These are phyloP conservation scores for Phytopythium aichiense DNA, from an alignment of 352 stramenopile genomes.

Conservation along the genomic window DNA sequence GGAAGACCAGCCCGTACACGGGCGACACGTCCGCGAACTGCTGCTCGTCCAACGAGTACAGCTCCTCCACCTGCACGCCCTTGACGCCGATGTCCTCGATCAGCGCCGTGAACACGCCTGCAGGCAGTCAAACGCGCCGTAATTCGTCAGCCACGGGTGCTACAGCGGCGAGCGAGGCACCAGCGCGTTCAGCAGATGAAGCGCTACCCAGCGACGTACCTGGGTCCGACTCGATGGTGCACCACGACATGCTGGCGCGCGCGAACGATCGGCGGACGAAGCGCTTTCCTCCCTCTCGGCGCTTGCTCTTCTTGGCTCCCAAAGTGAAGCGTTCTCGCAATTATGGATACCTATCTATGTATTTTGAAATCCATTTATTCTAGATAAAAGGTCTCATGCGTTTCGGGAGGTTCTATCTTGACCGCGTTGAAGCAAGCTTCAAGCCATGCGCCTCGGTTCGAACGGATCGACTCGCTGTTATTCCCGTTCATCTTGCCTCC, in stretches of 20 bases:
- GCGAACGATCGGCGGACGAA: not conserved
- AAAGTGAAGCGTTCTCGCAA: not conserved
- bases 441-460: too few species aligned
- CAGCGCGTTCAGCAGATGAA: not conserved
- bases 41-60: conserved; percentile 91
- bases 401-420: too few species aligned
- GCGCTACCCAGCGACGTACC: conserved; percentile 19
- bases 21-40: conserved; percentile 64
- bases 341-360: too few species aligned
- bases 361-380: too few species aligned
- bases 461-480: too few species aligned
- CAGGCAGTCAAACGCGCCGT: not conserved
- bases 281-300: not conserved
- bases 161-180: not conserved
- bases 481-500: too few species aligned
- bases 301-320: not conserved
- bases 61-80: conserved; percentile 91
- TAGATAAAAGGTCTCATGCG: too few species aligned
- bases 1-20: conserved; percentile 94
- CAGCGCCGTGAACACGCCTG: conserved; percentile 89
- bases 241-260: conserved; percentile 50
- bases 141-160: not conserved
- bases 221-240: conserved; percentile 77
- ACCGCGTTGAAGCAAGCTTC: too few species aligned
- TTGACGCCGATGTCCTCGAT: conserved; percentile 93